These are phyloP conservation scores for Mortierella sp. DNA, from an alignment of 371 early-diverging fungal species.

Conservation along the genomic window DNA sequence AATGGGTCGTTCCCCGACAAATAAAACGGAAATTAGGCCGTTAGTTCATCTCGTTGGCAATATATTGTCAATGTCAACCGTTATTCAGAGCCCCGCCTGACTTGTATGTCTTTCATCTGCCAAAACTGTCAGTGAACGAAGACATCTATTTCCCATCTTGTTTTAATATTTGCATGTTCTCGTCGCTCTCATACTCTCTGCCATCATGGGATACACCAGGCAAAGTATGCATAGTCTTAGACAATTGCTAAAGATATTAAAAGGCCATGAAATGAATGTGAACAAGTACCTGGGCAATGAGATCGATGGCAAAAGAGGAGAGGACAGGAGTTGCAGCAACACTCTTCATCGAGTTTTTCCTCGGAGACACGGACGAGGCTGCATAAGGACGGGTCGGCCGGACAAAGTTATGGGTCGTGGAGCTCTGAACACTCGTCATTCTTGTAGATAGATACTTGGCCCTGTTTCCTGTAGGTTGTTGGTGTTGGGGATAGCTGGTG, in stretches of 20 bases:
- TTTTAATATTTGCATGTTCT: not conserved
- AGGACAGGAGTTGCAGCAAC: constrained; percentile 39
- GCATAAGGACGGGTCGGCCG: constrained; percentile 37
- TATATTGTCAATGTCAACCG: not conserved
- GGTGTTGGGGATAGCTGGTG: not conserved
- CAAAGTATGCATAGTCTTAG: constrained; percentile 5
- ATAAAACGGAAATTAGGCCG: constrained; percentile 8
- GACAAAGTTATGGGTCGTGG: constrained; percentile 24
- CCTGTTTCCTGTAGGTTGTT: not conserved
- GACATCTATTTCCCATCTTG: constrained; percentile 6
- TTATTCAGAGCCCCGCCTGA: constrained; percentile 8
- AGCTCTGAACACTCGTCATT: constrained; percentile 51
- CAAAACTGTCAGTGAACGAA: not conserved
- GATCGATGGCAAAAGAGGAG: constrained; percentile 54
- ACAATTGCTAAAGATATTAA: not conserved
- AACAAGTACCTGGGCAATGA: constrained; percentile 52
- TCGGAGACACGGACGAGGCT: constrained; percentile 11
- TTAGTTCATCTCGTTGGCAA: not conserved
- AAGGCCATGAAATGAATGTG: not conserved
- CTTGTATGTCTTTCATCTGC: not conserved
- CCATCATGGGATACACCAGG: not conserved
- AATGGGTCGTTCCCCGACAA: not conserved
- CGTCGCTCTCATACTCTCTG: not conserved
- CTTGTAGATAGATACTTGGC: not conserved
- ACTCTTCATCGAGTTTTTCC: constrained; percentile 48